Percentiles rank a stretch among this genome's conserved stretches.
Evolutionary conservation across 2,329 filamentous ascomycete genomes (phyloP).

Genomic region (Ceratocystis smalleyi): DNA sequence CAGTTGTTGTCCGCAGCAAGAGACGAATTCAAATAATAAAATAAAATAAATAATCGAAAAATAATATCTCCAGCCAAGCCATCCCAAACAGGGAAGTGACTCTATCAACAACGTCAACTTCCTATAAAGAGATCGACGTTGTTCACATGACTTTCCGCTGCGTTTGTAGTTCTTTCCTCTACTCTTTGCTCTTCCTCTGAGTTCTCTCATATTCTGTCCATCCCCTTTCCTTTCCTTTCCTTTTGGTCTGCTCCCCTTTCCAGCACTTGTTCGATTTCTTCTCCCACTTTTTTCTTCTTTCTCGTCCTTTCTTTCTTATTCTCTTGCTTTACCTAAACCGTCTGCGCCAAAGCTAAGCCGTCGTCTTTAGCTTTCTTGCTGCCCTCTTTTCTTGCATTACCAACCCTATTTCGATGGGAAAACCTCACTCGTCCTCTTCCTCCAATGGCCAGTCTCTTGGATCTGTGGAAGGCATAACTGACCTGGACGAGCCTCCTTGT

Average conservation of each 20-base stretch:
- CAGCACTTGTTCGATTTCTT: background rate
- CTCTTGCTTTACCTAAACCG: background rate
- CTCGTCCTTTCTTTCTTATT: background rate
- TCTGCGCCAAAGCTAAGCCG: background rate
- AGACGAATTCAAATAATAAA: background rate
- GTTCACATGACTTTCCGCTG: background rate
- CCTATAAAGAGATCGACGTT: conserved; percentile 1
- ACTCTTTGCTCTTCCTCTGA: background rate
- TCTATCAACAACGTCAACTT: background rate
- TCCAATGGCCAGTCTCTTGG: conserved; percentile 18
- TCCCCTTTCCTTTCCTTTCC: background rate
- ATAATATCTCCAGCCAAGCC: background rate
- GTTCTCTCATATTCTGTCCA: background rate
- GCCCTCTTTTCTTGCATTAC: conserved; percentile 4
- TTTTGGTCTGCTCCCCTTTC: background rate
- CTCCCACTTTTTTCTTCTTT: background rate
- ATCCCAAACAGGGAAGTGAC: background rate
- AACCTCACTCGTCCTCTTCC: conserved; percentile 17
- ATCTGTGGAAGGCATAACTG: conserved; percentile 18
- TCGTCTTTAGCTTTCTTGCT: conserved; percentile 1
- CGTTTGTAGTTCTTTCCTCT: background rate
- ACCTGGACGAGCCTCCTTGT: conserved; percentile 19
- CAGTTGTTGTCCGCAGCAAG: background rate
- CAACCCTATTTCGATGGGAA: conserved; percentile 18
- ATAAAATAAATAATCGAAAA: background rate